Percentiles rank a stretch among this genome's conserved stretches.
phyloP scores from a whole-genome alignment of 768 basidiomycete genomes.

The Tulasnella calospora region DNA sequence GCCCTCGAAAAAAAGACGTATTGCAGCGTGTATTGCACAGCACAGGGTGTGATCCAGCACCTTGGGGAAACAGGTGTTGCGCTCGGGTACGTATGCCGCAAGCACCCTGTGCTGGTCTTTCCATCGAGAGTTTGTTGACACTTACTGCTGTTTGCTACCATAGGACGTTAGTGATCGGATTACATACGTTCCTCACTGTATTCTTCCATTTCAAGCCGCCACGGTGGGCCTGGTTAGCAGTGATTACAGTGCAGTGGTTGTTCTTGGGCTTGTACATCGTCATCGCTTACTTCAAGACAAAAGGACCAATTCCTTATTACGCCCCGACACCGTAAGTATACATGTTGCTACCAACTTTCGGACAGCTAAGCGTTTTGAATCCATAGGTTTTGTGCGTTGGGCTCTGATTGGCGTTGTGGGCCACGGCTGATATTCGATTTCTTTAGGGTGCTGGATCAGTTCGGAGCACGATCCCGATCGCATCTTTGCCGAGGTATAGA shows the following conservation, averaged over 20 bases:
- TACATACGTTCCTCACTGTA: slow-evolving; percentile 21
- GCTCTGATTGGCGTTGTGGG: background rate
- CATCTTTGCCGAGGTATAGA: slow-evolving; percentile 18
- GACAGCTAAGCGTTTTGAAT: background rate
- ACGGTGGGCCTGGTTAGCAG: slow-evolving; percentile 15
- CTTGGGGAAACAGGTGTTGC: slow-evolving; percentile 20
- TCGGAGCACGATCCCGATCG: background rate
- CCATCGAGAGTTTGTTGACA: background rate
- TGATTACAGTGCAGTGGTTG: slow-evolving; percentile 24
- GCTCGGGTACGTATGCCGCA: slow-evolving; percentile 9
- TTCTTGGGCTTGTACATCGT: slow-evolving; percentile 16
- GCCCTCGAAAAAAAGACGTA: slow-evolving; percentile 12
- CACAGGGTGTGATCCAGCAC: slow-evolving; percentile 21
- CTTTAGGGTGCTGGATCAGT: slow-evolving; percentile 28
- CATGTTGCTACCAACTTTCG: background rate
- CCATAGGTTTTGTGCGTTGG: slow-evolving; percentile 7
- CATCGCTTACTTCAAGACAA: background rate
- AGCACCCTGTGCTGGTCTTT: background rate
- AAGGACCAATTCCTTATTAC: background rate
- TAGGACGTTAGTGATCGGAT: slow-evolving; percentile 24
- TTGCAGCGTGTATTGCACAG: slow-evolving; percentile 21
- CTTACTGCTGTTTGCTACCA: background rate
- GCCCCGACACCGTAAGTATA: slow-evolving; percentile 16
- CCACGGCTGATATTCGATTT: background rate
- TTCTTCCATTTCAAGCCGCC: slow-evolving; percentile 21